Percentiles rank a stretch among this genome's conserved stretches.
Evolutionary conservation across 352 stramenopile species (phyloP).

Genomic region (Phytophthora hybrid): DNA sequence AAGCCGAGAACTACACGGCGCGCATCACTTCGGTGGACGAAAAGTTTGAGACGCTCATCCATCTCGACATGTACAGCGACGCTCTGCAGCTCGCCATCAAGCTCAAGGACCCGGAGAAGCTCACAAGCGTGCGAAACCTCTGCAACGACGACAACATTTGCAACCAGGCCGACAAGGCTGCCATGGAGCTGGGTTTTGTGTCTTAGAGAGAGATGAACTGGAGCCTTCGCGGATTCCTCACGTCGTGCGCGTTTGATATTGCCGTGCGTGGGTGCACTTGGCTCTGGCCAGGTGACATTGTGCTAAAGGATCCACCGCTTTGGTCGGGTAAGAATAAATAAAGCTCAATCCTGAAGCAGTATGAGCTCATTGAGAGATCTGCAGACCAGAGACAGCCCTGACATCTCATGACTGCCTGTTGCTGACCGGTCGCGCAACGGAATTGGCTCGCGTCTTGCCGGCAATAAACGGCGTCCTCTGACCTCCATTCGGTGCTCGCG

Average conservation of each 20-base stretch:
- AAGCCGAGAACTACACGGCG: constrained; percentile 84
- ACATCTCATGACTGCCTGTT: too few species aligned
- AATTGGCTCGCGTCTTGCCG: background rate
- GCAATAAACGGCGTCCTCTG: constrained; percentile 2
- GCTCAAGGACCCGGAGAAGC: constrained; percentile 87
- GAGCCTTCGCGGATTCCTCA: background rate
- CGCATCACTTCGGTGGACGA: constrained; percentile 85
- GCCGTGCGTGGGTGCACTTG: constrained; percentile 15
- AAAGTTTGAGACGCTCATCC: constrained; percentile 89
- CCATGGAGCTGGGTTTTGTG: constrained; percentile 85
- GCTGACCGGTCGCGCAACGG: background rate
- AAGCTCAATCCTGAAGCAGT: background rate
- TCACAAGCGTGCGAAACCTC: constrained; percentile 85
- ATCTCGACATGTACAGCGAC: constrained; percentile 86
- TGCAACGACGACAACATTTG: constrained; percentile 79
- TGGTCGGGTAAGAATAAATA: background rate
- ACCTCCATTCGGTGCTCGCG: background rate
- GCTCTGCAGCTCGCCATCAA: constrained; percentile 86
- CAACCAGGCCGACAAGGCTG: constrained; percentile 81
- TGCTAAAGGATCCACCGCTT: background rate
- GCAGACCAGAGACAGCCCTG: background rate
- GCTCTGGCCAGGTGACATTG: background rate
- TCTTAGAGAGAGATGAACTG: constrained; percentile 38
- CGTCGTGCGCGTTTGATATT: constrained; percentile 24
- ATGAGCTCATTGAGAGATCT: too few species aligned